Percentiles rank a stretch among this genome's conserved stretches.
These are phyloP conservation scores for Bothriochloa decipiens DNA, from an alignment of 176 grass and related monocot genomes.

Conservation along the genomic window DNA sequence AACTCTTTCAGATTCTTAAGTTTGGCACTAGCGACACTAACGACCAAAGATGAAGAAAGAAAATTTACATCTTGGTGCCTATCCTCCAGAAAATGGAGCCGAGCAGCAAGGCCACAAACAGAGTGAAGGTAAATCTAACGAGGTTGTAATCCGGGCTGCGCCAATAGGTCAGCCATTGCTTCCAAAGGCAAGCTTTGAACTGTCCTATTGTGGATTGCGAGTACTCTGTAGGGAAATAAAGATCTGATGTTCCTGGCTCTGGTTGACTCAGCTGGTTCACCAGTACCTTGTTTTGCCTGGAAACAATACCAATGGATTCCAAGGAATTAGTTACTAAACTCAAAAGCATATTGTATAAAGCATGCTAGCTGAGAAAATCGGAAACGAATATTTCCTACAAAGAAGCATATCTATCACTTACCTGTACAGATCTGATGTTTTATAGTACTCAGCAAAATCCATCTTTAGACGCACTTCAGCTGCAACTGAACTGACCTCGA, in stretches of 20 bases:
- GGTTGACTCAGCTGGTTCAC: constrained; percentile 75
- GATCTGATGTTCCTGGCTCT: constrained; percentile 63
- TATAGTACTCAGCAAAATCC: constrained; percentile 84
- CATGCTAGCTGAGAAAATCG: background rate
- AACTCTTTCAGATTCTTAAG: constrained; percentile 35
- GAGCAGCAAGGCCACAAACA: constrained; percentile 93
- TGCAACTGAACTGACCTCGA: constrained; percentile 87
- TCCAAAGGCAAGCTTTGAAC: constrained; percentile 98
- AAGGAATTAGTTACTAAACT: constrained; percentile 39
- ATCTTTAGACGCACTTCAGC: constrained; percentile 82
- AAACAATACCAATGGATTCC: constrained; percentile 26
- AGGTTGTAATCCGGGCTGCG: constrained; percentile 97
- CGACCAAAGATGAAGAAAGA: constrained; percentile 22
- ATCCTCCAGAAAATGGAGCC: constrained; percentile 95
- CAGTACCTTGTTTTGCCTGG: constrained; percentile 80
- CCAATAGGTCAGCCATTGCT: constrained; percentile 94
- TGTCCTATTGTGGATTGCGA: constrained; percentile 65
- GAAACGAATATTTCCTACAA: background rate
- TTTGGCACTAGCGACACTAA: background rate
- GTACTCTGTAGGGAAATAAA: constrained; percentile 87
- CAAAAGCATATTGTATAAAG: background rate
- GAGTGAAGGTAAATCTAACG: constrained; percentile 90
- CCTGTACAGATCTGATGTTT: constrained; percentile 73
- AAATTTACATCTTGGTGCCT: constrained; percentile 71
- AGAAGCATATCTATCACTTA: constrained; percentile 46